Evolutionary conservation across 768 basidiomycete species (phyloP).

Genomic region (Galerina marginata): DNA sequence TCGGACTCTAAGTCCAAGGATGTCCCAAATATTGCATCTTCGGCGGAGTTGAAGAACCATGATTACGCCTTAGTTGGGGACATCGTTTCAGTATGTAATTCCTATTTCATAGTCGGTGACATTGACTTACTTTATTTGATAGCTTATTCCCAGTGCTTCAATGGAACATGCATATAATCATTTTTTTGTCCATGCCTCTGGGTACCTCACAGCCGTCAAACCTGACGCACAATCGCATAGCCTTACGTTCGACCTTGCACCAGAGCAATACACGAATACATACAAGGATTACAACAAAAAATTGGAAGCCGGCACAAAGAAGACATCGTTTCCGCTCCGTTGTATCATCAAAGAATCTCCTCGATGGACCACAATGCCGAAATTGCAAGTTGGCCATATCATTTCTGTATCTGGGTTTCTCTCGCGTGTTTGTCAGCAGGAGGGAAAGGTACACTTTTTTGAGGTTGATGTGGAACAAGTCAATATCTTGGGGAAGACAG

Average conservation of each 20-base stretch:
- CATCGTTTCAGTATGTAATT: too few species aligned
- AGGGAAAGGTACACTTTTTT: neutral
- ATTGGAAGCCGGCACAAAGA: constrained; percentile 5
- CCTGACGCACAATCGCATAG: neutral
- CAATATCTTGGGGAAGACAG: too few species aligned
- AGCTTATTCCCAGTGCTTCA: neutral
- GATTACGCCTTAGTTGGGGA: constrained; percentile 14
- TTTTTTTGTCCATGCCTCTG: neutral
- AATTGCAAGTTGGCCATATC: constrained; percentile 8
- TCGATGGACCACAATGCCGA: constrained; percentile 4
- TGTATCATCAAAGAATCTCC: constrained; percentile 7
- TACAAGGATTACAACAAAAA: constrained; percentile 13
- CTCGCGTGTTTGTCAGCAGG: neutral
- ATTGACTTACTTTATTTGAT: constrained; percentile 2
- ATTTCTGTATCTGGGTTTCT: constrained; percentile 9
- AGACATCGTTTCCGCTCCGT: constrained; percentile 1
- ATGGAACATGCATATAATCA: neutral
- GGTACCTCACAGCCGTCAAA: neutral
- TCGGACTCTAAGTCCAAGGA: too few species aligned
- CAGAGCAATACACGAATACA: constrained; percentile 6
- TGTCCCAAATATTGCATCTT: constrained; percentile 3
- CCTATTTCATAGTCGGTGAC: constrained; percentile 12
- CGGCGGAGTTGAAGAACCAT: neutral
- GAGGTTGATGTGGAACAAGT: neutral
- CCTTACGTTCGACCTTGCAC: constrained; percentile 11